A percentile compares a stretch with the other conserved stretches of the same genome.
These are phyloP conservation scores for Aureobasidium sp. DNA, from an alignment of 2,329 filamentous ascomycete genomes.

Conservation along the genomic window DNA sequence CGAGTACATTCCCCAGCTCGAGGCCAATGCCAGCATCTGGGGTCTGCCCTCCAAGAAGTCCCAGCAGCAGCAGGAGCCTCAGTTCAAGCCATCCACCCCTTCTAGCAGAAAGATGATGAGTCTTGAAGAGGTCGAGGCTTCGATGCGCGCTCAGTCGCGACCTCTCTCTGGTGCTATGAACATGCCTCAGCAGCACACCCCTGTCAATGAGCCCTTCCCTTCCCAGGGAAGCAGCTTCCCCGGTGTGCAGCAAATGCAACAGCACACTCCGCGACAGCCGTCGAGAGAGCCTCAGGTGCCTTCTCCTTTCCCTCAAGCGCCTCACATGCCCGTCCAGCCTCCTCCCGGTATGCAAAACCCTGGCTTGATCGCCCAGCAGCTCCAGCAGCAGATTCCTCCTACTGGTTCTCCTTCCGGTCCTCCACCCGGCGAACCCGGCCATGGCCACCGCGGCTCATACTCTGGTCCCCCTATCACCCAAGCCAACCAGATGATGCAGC, in stretches of 20 bases:
- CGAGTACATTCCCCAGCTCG: constrained; percentile 78
- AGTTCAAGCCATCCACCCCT: constrained; percentile 24
- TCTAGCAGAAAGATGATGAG: constrained; percentile 77
- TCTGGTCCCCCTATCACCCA: constrained; percentile 53
- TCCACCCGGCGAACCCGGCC: constrained; percentile 18
- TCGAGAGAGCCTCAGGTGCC: constrained; percentile 39
- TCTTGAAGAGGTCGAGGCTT: constrained; percentile 91
- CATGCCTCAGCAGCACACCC: constrained; percentile 34
- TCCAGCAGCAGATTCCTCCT: constrained; percentile 11
- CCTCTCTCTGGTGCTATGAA: constrained; percentile 40
- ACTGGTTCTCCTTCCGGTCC: constrained; percentile 8
- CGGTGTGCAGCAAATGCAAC: constrained; percentile 72
- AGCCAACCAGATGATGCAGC: constrained; percentile 64
- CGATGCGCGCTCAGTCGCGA: constrained; percentile 68
- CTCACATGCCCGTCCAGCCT: constrained; percentile 25
- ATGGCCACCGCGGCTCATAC: constrained; percentile 44
- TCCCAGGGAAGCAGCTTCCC: constrained; percentile 22
- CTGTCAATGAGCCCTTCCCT: constrained; percentile 30
- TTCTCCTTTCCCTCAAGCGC: constrained; percentile 23
- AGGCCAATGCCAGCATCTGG: constrained; percentile 92
- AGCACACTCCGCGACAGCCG: constrained; percentile 29
- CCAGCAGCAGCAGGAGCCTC: constrained; percentile 26
- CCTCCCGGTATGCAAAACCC: constrained; percentile 24
- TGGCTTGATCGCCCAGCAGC: constrained; percentile 27
- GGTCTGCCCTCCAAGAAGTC: constrained; percentile 58